Evolutionary conservation across 2,329 filamentous ascomycete species (phyloP).

Genomic region (Penicillium griseofulvum): DNA sequence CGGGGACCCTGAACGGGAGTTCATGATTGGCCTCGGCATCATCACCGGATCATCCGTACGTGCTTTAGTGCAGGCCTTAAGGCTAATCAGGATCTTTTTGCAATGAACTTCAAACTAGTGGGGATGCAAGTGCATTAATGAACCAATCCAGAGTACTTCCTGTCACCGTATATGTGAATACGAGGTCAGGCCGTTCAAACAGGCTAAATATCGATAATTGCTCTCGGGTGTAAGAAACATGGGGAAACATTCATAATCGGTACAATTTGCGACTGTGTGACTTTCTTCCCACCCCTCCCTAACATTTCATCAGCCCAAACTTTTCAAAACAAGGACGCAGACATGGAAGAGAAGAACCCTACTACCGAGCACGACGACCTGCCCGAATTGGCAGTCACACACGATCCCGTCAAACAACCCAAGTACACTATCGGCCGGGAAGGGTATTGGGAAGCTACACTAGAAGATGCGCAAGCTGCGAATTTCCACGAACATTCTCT

Average conservation of each 20-base stretch:
- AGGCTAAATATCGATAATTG: background rate
- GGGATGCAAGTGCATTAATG: background rate
- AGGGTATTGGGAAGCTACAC: background rate
- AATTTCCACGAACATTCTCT: background rate
- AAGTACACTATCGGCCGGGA: background rate
- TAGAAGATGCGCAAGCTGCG: background rate
- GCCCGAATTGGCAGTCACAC: background rate
- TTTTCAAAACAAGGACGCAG: background rate
- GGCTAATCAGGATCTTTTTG: background rate
- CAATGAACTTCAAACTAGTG: background rate
- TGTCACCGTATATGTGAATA: background rate
- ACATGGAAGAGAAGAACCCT: background rate
- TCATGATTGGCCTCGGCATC: background rate
- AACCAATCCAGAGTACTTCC: background rate
- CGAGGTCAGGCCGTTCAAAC: background rate
- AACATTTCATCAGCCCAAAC: too few relatives aligned
- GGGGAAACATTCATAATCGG: background rate
- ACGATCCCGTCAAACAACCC: background rate
- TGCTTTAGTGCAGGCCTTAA: background rate
- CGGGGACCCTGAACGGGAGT: too few relatives aligned
- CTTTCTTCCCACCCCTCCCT: background rate
- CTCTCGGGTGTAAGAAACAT: background rate
- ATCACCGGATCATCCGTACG: background rate
- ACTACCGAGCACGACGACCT: background rate
- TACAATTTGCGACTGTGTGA: background rate